phyloP scores from a whole-genome alignment of 2,329 filamentous ascomycete genomes.

The Hortaea sp. region DNA sequence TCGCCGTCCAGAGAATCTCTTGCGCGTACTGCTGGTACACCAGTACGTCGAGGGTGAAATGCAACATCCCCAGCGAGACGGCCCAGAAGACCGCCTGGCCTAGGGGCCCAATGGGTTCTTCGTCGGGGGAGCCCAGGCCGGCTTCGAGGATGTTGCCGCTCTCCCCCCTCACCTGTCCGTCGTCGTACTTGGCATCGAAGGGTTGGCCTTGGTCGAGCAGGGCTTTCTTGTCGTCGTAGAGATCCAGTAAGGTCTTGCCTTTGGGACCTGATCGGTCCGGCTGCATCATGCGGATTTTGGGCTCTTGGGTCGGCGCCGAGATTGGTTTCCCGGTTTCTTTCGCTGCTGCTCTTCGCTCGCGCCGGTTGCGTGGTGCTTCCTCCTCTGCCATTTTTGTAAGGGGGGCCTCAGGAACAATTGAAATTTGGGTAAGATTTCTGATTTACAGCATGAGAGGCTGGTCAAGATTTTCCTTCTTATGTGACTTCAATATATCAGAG shows the following conservation, averaged over 20 bases:
- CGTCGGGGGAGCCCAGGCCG: conserved; percentile 14
- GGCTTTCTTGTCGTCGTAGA: conserved; percentile 53
- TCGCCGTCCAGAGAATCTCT: conserved; percentile 49
- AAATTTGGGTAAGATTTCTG: no score
- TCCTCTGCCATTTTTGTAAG: conserved; percentile 11
- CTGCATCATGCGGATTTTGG: conserved; percentile 54
- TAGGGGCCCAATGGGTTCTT: conserved; percentile 34
- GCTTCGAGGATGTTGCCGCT: conserved; percentile 26
- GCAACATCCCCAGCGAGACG: conserved; percentile 57
- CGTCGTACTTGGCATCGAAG: conserved; percentile 35
- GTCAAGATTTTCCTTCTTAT: no score
- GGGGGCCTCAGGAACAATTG: no score
- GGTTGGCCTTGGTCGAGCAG: conserved; percentile 38
- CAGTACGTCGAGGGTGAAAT: conserved; percentile 69
- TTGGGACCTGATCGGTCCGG: conserved; percentile 56
- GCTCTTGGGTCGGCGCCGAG: conserved; percentile 30
- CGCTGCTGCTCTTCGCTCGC: conserved; percentile 33
- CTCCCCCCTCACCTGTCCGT: conserved; percentile 21
- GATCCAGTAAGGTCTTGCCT: conserved; percentile 60
- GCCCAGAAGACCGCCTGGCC: conserved; percentile 40
- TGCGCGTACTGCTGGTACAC: conserved; percentile 71
- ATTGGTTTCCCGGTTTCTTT: conserved; percentile 27
- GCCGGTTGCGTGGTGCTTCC: conserved; percentile 31
- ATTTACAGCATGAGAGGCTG: no score
- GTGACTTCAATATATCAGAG: no score